Base-by-base conservation (phyloP, 176 grass and related monocot species). In the Miscanthus lutarioriparius region DNA sequence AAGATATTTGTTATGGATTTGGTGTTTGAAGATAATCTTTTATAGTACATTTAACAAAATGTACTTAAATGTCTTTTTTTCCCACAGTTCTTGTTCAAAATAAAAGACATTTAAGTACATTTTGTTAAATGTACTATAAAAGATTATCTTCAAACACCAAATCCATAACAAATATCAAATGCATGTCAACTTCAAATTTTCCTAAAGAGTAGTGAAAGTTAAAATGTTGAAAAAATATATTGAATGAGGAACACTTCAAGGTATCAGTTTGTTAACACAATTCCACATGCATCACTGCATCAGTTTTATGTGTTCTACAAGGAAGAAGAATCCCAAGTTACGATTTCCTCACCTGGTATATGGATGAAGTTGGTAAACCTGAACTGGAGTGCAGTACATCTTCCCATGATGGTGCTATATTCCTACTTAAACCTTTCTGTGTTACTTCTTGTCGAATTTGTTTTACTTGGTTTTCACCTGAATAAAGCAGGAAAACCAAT, bases 381-480 rank as follows among this genome's bases (percentile, higher is more conserved):
- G 89, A 92, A 83, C 58, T 89, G 53, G 44, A 91, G 17, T 94
- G 87, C 66, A 92, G 80, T 76, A 96, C 91, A 91, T 96, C 91
- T 92, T 92, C 92, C 96, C 96, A 99, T 30, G 93, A 96, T 80
- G 91, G 76, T 32, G 86, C 79, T 80, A 70, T 75, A 26, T 83
- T 88, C 67, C 56, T 92, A 64, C 73, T 64, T 58, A 91, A 49
- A 85, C 64, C 54, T 85, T 89, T 67, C 78, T 89, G 71, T 25
- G 72, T 75, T 77, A 64, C 80, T 87, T 86, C 76, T 92, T 37
- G 49, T 58, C 4, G 74, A 86, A 69, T 86, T 87, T 92, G 91
- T 80, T 88, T 83, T 44, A 25, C n/a, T 83, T 76, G 47, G 84
- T 84, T 17, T 12, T 80, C 61, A 48, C 74, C 96, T 99, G 83